Evolutionary conservation across 768 basidiomycete genomes (phyloP).

Genomic region (Lactarius pseudohatsudake): DNA sequence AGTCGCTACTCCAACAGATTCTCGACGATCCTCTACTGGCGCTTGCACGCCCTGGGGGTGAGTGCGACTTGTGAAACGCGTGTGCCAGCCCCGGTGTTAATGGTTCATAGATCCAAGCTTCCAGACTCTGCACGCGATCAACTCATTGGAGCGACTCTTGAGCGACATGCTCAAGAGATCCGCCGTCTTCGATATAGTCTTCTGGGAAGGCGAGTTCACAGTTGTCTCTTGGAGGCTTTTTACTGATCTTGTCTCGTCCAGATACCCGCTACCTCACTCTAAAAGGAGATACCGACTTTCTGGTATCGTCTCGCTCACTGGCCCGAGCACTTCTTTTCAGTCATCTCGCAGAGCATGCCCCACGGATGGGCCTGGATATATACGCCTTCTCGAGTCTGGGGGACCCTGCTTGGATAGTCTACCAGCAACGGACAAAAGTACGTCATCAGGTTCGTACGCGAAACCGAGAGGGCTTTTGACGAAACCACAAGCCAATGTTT

Average conservation of each 20-base stretch:
- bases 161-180: slow-evolving; percentile 48
- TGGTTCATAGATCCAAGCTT: slow-evolving; percentile 48
- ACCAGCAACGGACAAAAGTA: slow-evolving; percentile 44
- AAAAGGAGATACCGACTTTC: slow-evolving; percentile 40
- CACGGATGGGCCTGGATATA: slow-evolving; percentile 42
- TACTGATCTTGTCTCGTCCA: slow-evolving; percentile 30
- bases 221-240: background rate
- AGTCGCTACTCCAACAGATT: slow-evolving; percentile 58
- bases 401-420: slow-evolving; percentile 52
- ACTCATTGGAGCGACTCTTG: slow-evolving; percentile 53
- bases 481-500: slow-evolving; percentile 58
- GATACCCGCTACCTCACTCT: slow-evolving; percentile 47
- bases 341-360: slow-evolving; percentile 40
- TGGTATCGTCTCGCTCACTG: slow-evolving; percentile 48
- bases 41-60: slow-evolving; percentile 49
- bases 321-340: slow-evolving; percentile 52
- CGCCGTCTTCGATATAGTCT: slow-evolving; percentile 61
- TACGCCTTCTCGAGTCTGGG: slow-evolving; percentile 46
- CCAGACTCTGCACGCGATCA: slow-evolving; percentile 62
- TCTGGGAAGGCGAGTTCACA: slow-evolving; percentile 51
- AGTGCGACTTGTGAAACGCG: slow-evolving; percentile 14
- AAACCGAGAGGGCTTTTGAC: slow-evolving; percentile 23
- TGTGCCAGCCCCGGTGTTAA: background rate
- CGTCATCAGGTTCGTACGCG: background rate
- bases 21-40: slow-evolving; percentile 63